A percentile compares a stretch with the other conserved stretches of the same genome.
phyloP scores from a whole-genome alignment of 2,329 filamentous ascomycete species.

The Stagonosporopsis cucurbitacearum region DNA sequence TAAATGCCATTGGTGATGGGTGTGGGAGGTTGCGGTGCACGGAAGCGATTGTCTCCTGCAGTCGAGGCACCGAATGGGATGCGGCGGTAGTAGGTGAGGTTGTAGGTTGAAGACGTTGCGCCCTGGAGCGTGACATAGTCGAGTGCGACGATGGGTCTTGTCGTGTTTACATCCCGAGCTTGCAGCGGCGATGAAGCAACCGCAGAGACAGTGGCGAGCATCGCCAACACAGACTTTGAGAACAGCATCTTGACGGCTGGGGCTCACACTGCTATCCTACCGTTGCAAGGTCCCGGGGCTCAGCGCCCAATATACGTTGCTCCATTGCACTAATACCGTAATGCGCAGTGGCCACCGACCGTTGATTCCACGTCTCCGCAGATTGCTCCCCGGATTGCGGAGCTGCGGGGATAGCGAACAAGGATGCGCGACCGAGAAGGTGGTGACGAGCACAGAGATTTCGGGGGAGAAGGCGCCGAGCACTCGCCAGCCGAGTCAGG shows the following conservation, averaged over 20 bases:
- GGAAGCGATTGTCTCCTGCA: constrained; percentile 64
- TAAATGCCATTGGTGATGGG: constrained; percentile 59
- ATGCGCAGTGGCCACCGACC: constrained; percentile 25
- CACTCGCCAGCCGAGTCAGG: constrained; percentile 7
- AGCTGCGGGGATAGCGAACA: constrained; percentile 8
- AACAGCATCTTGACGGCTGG: constrained; percentile 22
- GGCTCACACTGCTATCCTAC: not conserved
- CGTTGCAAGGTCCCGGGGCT: not conserved
- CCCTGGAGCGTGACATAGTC: constrained; percentile 58
- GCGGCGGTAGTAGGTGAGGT: constrained; percentile 65
- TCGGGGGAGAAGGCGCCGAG: constrained; percentile 11
- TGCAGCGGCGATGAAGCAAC: constrained; percentile 20
- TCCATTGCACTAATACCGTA: constrained; percentile 10
- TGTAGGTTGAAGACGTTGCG: constrained; percentile 59
- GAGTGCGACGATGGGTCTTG: constrained; percentile 35
- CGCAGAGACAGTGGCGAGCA: constrained; percentile 10
- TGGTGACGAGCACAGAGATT: not conserved
- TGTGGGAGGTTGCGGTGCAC: constrained; percentile 64
- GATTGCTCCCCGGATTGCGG: constrained; percentile 31
- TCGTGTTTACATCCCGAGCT: constrained; percentile 10
- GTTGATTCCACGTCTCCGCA: constrained; percentile 36
- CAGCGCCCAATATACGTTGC: constrained; percentile 6
- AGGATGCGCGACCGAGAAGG: constrained; percentile 3
- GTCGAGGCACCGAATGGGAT: constrained; percentile 68
- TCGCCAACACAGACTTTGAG: constrained; percentile 2